Evolutionary conservation across 179 eudicot genomes (phyloP).

Genomic region (Nepenthes alata): DNA sequence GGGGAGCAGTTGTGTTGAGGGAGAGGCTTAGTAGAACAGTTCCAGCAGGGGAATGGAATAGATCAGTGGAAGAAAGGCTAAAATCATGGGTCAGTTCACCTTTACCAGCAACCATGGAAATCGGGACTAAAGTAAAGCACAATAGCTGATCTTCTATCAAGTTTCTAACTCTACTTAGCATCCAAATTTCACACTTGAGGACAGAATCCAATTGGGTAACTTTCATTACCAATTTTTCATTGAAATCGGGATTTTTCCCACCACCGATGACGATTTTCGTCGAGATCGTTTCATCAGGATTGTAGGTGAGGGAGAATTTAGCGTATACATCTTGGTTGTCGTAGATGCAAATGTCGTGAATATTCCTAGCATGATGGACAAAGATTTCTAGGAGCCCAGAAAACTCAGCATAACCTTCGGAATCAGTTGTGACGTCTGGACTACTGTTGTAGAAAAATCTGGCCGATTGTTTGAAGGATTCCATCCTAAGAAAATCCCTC

Average conservation of each 20-base stretch:
- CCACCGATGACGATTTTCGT: constrained; percentile 48
- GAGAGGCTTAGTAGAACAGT: constrained; percentile 46
- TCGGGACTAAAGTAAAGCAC: constrained; percentile 61
- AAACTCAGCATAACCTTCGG: constrained; percentile 24
- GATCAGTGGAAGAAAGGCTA: constrained; percentile 63
- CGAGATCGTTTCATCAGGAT: constrained; percentile 52
- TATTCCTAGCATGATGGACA: constrained; percentile 67
- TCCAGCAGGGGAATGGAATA: constrained; percentile 78
- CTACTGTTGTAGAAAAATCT: constrained; percentile 30
- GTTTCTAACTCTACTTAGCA: constrained; percentile 9
- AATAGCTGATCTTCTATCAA: constrained; percentile 62
- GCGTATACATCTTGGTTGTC: constrained; percentile 76
- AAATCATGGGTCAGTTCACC: constrained; percentile 37
- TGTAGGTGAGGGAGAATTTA: constrained; percentile 70
- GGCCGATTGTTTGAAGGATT: constrained; percentile 27
- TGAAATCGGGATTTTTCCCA: constrained; percentile 67
- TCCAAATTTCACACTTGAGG: constrained; percentile 78
- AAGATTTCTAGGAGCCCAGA: constrained; percentile 50
- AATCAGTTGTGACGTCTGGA: constrained; percentile 10
- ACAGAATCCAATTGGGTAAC: constrained; percentile 40
- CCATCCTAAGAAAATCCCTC: constrained; percentile 15
- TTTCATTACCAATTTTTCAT: constrained; percentile 34
- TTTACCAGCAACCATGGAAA: constrained; percentile 27
- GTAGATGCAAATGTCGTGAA: constrained; percentile 78
- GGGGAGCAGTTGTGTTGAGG: constrained; percentile 14